Evolutionary conservation across 1,284 basidiomycete species (phyloP), one percentile per base, ranked within the genome.

Genomic region (Leccinum subfulvum): DNA sequence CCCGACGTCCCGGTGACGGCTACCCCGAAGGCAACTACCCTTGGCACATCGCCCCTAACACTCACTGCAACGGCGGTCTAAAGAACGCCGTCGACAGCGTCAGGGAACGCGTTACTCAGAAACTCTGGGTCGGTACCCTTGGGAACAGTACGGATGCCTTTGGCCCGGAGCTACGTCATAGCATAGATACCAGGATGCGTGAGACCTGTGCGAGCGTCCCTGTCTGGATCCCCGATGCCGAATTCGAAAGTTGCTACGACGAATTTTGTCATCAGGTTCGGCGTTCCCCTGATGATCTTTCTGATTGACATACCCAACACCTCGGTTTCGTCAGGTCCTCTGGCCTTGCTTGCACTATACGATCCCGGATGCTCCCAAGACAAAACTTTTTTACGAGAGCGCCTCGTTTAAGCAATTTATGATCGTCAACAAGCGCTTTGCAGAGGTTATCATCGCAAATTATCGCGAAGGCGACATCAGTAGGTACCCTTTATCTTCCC

Each of bases 291-390:
- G 18, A 60, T 23, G 11, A 16, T 13, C 14, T 28, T 52, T 64
- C 21, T 9, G 8, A 2, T 47, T 37, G 26, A 41, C 5, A 5
- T 0, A 1, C 0, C 39, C 11, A 21, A 65, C 60, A 66, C 39
- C 33, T 11, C n/a, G 30, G 8, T 47, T 52, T n/a, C 9, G n/a
- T n/a, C 51, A 87, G 81, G 90, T 94, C 30, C 82, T 95, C 33
- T 95, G 93, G 93, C 93, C 93, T 0, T 91, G 88, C 62, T 81
- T 95, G 49, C 93, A 95, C 74, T 95, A 94, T 70, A 90, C 90
- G 8, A 84, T 94, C 54, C 92, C 92, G 4, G 92, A 93, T 71
- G 92, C 90, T 0, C 91, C 91, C 0, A 92, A 91, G 74, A 92
- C 90, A 0, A 92, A 92, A 69, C 80, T 85, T 16, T 90, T 92